Conservation (phyloP, 2,329 filamentous ascomycete genomes). For the Mariannaea elegans region DNA sequence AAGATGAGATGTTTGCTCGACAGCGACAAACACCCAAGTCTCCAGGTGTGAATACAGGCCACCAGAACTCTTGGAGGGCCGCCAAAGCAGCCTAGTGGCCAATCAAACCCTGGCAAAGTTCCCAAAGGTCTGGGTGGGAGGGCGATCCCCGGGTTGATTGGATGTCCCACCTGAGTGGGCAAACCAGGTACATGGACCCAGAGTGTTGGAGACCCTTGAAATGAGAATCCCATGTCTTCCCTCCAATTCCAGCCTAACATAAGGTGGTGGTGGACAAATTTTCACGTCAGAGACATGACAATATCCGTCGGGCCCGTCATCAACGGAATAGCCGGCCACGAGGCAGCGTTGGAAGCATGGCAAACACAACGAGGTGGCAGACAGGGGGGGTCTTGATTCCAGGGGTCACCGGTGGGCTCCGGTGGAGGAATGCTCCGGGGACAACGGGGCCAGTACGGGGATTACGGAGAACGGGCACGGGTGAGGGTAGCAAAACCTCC, state of each 20-base stretch:
- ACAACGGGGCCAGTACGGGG: constrained; percentile 28
- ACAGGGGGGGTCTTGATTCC: constrained; percentile 31
- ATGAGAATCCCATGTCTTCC: constrained; percentile 21
- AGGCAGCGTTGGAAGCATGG: constrained; percentile 15
- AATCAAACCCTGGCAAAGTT: constrained; percentile 21
- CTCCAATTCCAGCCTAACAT: constrained; percentile 8
- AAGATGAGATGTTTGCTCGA: constrained; percentile 8
- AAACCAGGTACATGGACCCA: constrained; percentile 31
- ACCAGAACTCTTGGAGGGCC: background rate
- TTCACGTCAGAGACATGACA: constrained; percentile 5
- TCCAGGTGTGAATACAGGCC: background rate
- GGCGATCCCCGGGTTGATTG: constrained; percentile 34
- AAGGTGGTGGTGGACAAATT: background rate
- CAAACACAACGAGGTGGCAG: constrained; percentile 30
- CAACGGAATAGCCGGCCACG: constrained; percentile 13
- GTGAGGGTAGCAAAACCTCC: constrained; percentile 24
- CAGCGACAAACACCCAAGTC: background rate
- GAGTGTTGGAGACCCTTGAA: constrained; percentile 21
- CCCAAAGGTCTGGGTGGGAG: constrained; percentile 31
- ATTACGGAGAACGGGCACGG: constrained; percentile 12
- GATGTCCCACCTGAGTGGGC: constrained; percentile 23
- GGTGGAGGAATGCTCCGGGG: constrained; percentile 27
- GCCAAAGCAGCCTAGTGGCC: constrained; percentile 21
- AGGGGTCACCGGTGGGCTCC: constrained; percentile 34
- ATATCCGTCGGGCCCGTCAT: background rate